These are phyloP conservation scores for Theobroma cacao DNA, from an alignment of 345 rosid genomes.

Conservation along the genomic window DNA sequence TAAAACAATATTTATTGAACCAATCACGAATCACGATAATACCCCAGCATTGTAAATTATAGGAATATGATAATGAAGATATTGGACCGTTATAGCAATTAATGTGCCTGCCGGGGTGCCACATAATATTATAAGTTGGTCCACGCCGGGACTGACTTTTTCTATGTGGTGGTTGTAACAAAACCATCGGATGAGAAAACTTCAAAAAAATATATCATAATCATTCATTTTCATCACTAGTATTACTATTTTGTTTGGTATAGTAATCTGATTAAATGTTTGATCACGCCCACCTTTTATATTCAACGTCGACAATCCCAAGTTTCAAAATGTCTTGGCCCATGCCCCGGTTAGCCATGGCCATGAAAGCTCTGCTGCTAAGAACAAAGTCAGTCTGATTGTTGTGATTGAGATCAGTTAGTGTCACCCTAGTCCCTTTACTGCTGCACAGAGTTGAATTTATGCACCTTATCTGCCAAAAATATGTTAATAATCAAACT, in stretches of 20 bases:
- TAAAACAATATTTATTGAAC: slow-evolving; percentile 4
- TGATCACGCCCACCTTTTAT: slow-evolving; percentile 50
- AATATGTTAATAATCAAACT: not conserved
- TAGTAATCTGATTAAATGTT: not conserved
- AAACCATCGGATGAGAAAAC: not conserved
- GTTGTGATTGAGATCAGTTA: slow-evolving; percentile 62
- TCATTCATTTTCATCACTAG: not conserved
- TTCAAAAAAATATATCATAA: not conserved
- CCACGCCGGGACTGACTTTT: not conserved
- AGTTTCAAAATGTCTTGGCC: slow-evolving; percentile 47
- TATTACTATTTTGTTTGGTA: not conserved
- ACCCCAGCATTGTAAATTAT: not conserved
- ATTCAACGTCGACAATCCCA: slow-evolving; percentile 66
- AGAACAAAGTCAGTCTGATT: slow-evolving; percentile 78
- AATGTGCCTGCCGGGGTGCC: slow-evolving; percentile 17
- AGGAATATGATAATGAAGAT: not conserved
- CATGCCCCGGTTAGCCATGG: slow-evolving; percentile 68
- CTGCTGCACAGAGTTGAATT: slow-evolving; percentile 48
- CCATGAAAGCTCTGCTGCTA: slow-evolving; percentile 76
- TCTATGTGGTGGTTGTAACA: slow-evolving; percentile 4
- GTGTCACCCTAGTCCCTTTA: slow-evolving; percentile 61
- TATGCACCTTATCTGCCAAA: slow-evolving; percentile 77
- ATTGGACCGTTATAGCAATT: slow-evolving; percentile 32
- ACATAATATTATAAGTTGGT: not conserved
- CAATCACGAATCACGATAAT: no score